Conservation (phyloP, 768 basidiomycete species). For the Kwoniella shandongensis region DNA sequence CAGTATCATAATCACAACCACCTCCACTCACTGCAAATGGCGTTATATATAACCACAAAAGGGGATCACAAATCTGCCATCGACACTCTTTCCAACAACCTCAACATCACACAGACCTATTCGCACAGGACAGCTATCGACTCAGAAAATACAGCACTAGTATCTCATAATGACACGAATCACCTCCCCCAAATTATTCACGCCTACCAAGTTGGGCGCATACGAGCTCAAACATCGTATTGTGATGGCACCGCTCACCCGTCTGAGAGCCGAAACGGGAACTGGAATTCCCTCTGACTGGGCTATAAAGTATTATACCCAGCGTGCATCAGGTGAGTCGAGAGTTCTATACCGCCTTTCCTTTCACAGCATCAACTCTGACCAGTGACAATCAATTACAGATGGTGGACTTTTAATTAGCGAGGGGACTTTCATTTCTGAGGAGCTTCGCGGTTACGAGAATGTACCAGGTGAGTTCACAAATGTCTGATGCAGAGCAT, state of each 20-base stretch:
- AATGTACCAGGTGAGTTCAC: conserved; percentile 52
- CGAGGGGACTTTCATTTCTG: conserved; percentile 21
- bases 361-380: not conserved
- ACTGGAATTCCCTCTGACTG: conserved; percentile 24
- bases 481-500: conserved; percentile 34
- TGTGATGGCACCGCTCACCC: conserved; percentile 42
- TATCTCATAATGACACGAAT: no score
- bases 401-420: conserved; percentile 33
- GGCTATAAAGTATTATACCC: conserved; percentile 37
- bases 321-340: conserved; percentile 35
- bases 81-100: no score
- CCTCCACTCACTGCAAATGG: no score
- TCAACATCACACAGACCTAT: no score
- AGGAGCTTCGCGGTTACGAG: not conserved
- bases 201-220: conserved; percentile 15
- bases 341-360: not conserved
- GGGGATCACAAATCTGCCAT: no score
- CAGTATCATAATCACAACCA: no score
- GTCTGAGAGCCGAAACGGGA: conserved; percentile 24
- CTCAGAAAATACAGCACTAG: no score
- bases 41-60: no score
- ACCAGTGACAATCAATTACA: not conserved
- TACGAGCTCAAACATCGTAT: conserved; percentile 27
- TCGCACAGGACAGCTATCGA: no score
- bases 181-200: conserved; percentile 11